Conservation (phyloP, 257 asterid genomes). For the Solanum stenotomum region DNA sequence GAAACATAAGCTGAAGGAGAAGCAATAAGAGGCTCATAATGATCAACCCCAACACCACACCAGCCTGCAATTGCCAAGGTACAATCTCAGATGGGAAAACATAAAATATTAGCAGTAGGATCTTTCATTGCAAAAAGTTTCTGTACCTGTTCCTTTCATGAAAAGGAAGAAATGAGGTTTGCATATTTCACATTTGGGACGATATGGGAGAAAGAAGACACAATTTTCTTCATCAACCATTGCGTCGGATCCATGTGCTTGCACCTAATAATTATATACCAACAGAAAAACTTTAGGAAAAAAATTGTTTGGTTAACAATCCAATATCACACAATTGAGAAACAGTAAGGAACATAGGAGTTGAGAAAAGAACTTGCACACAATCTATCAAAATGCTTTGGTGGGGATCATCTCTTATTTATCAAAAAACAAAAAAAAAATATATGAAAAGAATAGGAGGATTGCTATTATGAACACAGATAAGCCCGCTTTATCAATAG, state of each 20-base stretch:
- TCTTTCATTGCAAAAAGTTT: neutral
- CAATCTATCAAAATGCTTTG: too few species aligned
- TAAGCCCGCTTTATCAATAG: neutral
- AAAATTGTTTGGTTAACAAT: neutral
- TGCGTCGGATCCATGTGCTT: conserved; percentile 98
- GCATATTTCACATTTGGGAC: conserved; percentile 77
- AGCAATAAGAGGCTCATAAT: conserved; percentile 91
- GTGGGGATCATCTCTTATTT: neutral
- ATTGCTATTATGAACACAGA: neutral
- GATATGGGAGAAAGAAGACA: conserved; percentile 88
- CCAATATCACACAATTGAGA: neutral
- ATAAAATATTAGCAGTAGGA: neutral
- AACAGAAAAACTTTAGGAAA: conserved; percentile 3
- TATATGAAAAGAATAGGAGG: neutral
- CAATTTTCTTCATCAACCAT: conserved; percentile 96
- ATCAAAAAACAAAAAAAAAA: neutral
- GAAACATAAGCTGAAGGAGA: conserved; percentile 43
- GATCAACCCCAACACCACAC: conserved; percentile 97
- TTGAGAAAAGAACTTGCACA: neutral
- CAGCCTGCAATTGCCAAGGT: conserved; percentile 45
- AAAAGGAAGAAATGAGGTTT: conserved; percentile 81
- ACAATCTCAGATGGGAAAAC: neutral
- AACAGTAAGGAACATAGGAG: neutral
- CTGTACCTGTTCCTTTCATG: conserved; percentile 95
- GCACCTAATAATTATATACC: conserved; percentile 40